Conservation (phyloP, 345 rosid genomes). For the Aquilaria yunnanensis region DNA sequence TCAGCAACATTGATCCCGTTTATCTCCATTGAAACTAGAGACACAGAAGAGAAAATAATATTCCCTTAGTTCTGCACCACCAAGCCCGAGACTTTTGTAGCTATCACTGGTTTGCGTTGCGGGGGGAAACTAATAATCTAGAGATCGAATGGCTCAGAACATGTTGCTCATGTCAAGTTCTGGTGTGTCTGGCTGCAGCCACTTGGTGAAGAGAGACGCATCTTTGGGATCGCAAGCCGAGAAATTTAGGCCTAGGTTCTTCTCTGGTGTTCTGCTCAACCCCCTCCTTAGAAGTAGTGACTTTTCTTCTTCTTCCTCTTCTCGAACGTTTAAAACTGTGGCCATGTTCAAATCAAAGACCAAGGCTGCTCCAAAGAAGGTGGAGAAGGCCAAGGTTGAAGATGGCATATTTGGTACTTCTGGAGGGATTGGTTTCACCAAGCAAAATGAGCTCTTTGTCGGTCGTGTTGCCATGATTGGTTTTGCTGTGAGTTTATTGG, state of each 20-base stretch:
- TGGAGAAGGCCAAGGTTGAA: conserved; percentile 51
- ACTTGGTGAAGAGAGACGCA: conserved; percentile 37
- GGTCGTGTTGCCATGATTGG: conserved; percentile 99
- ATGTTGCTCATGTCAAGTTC: conserved; percentile 71
- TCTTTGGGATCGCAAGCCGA: conserved; percentile 45
- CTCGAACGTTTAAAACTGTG: conserved; percentile 28
- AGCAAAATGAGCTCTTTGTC: conserved; percentile 89
- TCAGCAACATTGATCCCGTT: too few relatives aligned
- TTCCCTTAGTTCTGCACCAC: conserved; percentile 2
- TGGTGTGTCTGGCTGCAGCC: conserved; percentile 45
- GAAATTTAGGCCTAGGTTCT: conserved; percentile 36
- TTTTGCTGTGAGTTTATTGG: conserved; percentile 62
- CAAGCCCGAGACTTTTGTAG: not conserved
- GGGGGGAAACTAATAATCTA: too few relatives aligned
- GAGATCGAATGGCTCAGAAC: conserved; percentile 64
- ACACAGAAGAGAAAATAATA: not conserved
- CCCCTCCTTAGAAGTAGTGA: conserved; percentile 16
- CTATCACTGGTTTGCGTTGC: too few relatives aligned
- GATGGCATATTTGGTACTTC: conserved; percentile 94
- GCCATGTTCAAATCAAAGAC: conserved; percentile 85
- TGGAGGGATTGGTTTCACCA: conserved; percentile 96
- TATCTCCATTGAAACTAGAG: too few relatives aligned
- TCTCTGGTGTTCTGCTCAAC: conserved; percentile 29
- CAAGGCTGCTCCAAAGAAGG: conserved; percentile 76
- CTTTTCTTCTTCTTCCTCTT: conserved; percentile 16